Base-by-base conservation (phyloP, 1,284 basidiomycete genomes). In the Microbotryum intermedium region DNA sequence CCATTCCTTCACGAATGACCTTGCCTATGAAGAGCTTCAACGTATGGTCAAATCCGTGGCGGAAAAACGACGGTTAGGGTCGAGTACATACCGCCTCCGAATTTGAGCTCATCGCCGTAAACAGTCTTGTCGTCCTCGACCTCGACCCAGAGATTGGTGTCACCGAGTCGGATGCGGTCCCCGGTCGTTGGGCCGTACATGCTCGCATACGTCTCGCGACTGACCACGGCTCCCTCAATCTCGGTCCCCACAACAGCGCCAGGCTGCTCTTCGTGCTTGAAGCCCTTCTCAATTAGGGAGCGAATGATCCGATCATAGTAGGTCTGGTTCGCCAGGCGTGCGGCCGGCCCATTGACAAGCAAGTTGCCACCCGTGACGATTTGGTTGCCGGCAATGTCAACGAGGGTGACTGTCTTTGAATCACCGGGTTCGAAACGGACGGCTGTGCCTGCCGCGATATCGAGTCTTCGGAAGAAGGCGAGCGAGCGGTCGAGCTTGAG, bases 371-470 rank as follows among this genome's bases (percentile, higher is more conserved):
- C 92, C 2, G 83, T 81, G 50, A 93, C 83, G 50, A 83, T 74
- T 69, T 83, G 81, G 1, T 76, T 74, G 0, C 93, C 94, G 16
- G 83, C 86, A 48, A 95, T 87, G 25, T 83, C 76, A 58, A 90
- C 88, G 4, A 98, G 82, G 0, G 82, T 82, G 30, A 97, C 88
- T 0, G 86, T 85, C 76, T 91, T 92, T 29, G 76, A 74, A 70
- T 95, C 90, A 9, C 92, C 92, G 0, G 95, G 94, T 73, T 99
- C 95, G 73, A 98, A 98, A 21, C 95, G 84, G 6, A 97, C 88
- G 2, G 95, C 93, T 0, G 92, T 97, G 8, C 91, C 94, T 0
- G 95, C 86, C 0, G 92, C 79, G 54, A 97, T 93, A 74, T 98
- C 91, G 4, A 99, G 83, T 20, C 88, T 82, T 70, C 83, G 91